Conservation (phyloP, 179 eudicot species). For the Camellia oleifera region DNA sequence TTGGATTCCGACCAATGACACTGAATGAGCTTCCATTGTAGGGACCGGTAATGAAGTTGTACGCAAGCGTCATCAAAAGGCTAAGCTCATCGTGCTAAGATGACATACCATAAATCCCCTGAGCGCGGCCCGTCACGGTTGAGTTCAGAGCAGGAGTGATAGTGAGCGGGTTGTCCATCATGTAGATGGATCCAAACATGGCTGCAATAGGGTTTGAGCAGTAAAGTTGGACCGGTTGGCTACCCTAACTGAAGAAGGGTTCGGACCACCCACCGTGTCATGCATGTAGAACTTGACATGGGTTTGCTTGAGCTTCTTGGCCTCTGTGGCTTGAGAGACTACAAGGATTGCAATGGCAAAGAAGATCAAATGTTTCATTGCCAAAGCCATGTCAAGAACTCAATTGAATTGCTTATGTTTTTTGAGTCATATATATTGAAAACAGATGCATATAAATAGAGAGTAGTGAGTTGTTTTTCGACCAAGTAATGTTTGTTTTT, state of each 20-base stretch:
- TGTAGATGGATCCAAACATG: slow-evolving; percentile 11
- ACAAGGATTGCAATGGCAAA: too few species aligned
- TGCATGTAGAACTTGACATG: neutral
- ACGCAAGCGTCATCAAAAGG: slow-evolving; percentile 19
- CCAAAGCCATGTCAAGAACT: too few species aligned
- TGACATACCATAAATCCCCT: slow-evolving; percentile 8
- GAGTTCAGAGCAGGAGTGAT: neutral
- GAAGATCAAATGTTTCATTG: too few species aligned
- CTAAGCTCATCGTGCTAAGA: slow-evolving; percentile 8
- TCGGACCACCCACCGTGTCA: slow-evolving; percentile 2
- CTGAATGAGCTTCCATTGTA: slow-evolving; percentile 21
- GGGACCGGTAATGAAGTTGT: neutral
- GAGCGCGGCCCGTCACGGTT: slow-evolving; percentile 7
- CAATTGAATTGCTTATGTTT: too few species aligned
- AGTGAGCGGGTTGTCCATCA: slow-evolving; percentile 15
- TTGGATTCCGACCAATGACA: slow-evolving; percentile 10
- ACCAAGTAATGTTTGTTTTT: too few species aligned
- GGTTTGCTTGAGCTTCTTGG: too few species aligned
- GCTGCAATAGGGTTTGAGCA: neutral
- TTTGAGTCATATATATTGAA: too few species aligned
- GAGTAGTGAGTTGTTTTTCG: too few species aligned
- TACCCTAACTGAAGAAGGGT: slow-evolving; percentile 1
- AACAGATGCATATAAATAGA: too few species aligned
- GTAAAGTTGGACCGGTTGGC: slow-evolving; percentile 3
- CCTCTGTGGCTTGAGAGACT: too few species aligned